phyloP scores from a whole-genome alignment of 495 filamentous ascomycete species.

The Neurospora intermedia region DNA sequence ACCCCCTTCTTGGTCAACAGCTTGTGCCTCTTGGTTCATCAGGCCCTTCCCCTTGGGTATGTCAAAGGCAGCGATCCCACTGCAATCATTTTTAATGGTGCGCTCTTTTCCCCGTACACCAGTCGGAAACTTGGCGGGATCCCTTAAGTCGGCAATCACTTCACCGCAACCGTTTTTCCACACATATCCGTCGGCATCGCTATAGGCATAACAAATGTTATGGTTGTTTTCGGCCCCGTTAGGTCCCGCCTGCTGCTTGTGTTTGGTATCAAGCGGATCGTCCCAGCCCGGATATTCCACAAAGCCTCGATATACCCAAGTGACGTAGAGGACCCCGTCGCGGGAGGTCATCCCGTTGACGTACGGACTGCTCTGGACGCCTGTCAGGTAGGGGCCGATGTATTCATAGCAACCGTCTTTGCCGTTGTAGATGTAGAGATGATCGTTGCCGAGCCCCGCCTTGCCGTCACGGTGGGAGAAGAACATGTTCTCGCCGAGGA shows the following conservation, averaged over 20 bases:
- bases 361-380: constrained; percentile 36
- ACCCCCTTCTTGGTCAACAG: constrained; percentile 30
- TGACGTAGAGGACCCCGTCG: constrained; percentile 24
- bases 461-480: constrained; percentile 38
- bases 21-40: constrained; percentile 39
- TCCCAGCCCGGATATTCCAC: constrained; percentile 34
- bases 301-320: constrained; percentile 39
- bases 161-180: constrained; percentile 28
- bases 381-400: constrained; percentile 32
- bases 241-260: constrained; percentile 34
- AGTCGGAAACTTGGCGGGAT: neutral
- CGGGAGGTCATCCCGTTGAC: constrained; percentile 33
- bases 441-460: constrained; percentile 38
- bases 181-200: constrained; percentile 25
- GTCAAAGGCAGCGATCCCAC: constrained; percentile 29
- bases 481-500: constrained; percentile 21
- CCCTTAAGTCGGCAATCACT: constrained; percentile 23
- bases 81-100: constrained; percentile 23
- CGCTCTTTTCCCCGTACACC: constrained; percentile 4
- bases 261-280: constrained; percentile 28
- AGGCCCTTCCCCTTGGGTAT: constrained; percentile 33
- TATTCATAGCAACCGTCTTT: constrained; percentile 15
- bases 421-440: constrained; percentile 29
- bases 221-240: constrained; percentile 37
- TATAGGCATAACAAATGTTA: constrained; percentile 36